Base-by-base conservation (phyloP, 2,329 filamentous ascomycete species). In the Paradendryphiella salina region DNA sequence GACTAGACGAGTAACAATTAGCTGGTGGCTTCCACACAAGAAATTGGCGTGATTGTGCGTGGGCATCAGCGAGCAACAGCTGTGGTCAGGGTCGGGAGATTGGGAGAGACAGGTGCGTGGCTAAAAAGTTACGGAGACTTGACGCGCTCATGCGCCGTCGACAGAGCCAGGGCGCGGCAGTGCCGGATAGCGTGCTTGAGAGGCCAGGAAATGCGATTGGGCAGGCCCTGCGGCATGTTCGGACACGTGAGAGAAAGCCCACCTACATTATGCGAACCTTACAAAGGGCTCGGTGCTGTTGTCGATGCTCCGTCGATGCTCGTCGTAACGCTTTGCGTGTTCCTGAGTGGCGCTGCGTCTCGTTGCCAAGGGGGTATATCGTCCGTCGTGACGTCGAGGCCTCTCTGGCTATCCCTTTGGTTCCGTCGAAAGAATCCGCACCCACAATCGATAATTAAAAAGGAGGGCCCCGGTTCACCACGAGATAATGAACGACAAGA, bases 151-250 rank as follows among this genome's bases (percentile, higher is more conserved):
- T 51, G 53, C 53, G 46, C 6, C 17, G 21, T 43, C 47, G 57
- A 63, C 42, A 47, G 44, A 45, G 59, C 55, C 64, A 55, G 59
- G 52, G 52, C 21, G 47, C 47, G 49, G 49, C 43, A 44, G 47
- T 31, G 54, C 62, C 66, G 66, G 65, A 64, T 61, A 42, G 64
- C 13, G 33, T 42, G 33, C 35, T 45, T 59, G 56, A 60, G 56
- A 17, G 26, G 7, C 3, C 8, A 26, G 8, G 23, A 34, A 29
- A 21, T 26, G 37, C 26, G 38, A 50, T 47, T 46, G 46, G 44
- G 36, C 23, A 50, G 29, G 46, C 15, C 14, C 44, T 43, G 60
- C 64, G 63, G 61, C 55, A 55, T 53, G 32, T 32, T 21, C 53
- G 60, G 64, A 56, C 42, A 52, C 46, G 51, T 48, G 45, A 36